Percentiles rank a stretch among this genome's conserved stretches.
Evolutionary conservation across 768 basidiomycete species (phyloP).

Genomic region (Boletus insuetus): DNA sequence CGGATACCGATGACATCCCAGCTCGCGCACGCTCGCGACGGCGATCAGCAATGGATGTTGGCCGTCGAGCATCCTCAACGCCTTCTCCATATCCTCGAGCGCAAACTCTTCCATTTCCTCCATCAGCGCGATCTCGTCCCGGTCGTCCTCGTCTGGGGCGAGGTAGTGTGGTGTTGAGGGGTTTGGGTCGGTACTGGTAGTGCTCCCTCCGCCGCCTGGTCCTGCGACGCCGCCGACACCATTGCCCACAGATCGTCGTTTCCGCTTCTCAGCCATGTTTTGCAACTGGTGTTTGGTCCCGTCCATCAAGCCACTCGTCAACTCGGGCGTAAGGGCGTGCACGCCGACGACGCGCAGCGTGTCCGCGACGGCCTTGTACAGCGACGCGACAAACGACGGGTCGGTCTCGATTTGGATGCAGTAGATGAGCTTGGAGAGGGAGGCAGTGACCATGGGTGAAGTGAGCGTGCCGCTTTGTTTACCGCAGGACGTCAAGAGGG

Average conservation of each 20-base stretch:
- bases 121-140: constrained; percentile 65
- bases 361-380: constrained; percentile 70
- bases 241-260: constrained; percentile 42
- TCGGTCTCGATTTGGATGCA: constrained; percentile 69
- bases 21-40: constrained; percentile 66
- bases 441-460: constrained; percentile 63
- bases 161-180: too few species aligned
- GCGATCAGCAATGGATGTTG: constrained; percentile 68
- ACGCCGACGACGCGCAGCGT: constrained; percentile 59
- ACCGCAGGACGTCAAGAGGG: constrained; percentile 66
- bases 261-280: constrained; percentile 63
- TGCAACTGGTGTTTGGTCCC: constrained; percentile 73
- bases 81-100: constrained; percentile 74
- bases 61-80: constrained; percentile 52
- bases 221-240: neutral
- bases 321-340: constrained; percentile 48
- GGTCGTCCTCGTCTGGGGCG: constrained; percentile 44
- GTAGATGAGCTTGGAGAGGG: constrained; percentile 62
- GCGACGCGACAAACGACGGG: constrained; percentile 70
- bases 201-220: neutral
- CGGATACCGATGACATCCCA: constrained; percentile 51
- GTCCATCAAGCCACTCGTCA: constrained; percentile 55
- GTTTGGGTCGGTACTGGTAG: too few species aligned
- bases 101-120: constrained; percentile 86
- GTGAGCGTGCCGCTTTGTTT: constrained; percentile 65